These are phyloP conservation scores for Globisporangium carolinianum DNA, from an alignment of 352 stramenopile species.

Conservation along the genomic window DNA sequence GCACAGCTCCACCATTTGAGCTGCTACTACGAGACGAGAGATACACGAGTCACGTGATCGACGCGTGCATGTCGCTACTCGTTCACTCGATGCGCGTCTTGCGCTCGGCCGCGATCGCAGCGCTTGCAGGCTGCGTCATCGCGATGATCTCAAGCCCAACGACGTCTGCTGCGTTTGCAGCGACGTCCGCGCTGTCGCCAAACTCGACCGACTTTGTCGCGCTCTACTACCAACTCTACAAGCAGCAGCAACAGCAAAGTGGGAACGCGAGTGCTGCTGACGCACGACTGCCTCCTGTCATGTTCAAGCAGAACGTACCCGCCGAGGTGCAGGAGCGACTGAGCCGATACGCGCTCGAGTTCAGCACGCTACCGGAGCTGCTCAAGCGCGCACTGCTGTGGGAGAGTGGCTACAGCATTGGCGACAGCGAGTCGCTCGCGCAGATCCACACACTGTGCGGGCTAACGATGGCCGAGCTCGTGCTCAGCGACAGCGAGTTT, in stretches of 20 bases:
- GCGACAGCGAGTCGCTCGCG: slow-evolving; percentile 10
- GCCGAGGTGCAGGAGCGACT: slow-evolving; percentile 11
- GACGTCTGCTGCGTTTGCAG: too few species aligned
- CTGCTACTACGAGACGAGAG: too few species aligned
- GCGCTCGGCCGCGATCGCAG: too few species aligned
- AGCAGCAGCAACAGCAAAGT: background rate
- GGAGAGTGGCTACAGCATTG: slow-evolving; percentile 39
- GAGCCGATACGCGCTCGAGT: slow-evolving; percentile 7
- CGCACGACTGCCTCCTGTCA: background rate
- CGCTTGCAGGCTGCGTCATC: too few species aligned
- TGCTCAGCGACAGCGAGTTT: slow-evolving; percentile 19
- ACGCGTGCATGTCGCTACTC: too few species aligned
- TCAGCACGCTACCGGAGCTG: slow-evolving; percentile 20
- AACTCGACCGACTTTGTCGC: slow-evolving; percentile 4
- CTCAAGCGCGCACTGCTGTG: slow-evolving; percentile 52
- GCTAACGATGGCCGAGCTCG: slow-evolving; percentile 22
- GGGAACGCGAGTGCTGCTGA: background rate
- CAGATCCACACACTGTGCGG: slow-evolving; percentile 23
- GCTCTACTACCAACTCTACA: slow-evolving; percentile 1
- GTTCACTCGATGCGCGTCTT: too few species aligned
- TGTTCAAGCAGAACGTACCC: slow-evolving; percentile 10
- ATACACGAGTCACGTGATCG: too few species aligned
- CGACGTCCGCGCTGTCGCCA: background rate
- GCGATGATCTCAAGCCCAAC: too few species aligned
- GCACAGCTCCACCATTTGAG: too few species aligned